Percentiles rank a stretch among this genome's conserved stretches.
phyloP scores from a whole-genome alignment of 1,284 basidiomycete species.

The Heterobasidion parviporum region DNA sequence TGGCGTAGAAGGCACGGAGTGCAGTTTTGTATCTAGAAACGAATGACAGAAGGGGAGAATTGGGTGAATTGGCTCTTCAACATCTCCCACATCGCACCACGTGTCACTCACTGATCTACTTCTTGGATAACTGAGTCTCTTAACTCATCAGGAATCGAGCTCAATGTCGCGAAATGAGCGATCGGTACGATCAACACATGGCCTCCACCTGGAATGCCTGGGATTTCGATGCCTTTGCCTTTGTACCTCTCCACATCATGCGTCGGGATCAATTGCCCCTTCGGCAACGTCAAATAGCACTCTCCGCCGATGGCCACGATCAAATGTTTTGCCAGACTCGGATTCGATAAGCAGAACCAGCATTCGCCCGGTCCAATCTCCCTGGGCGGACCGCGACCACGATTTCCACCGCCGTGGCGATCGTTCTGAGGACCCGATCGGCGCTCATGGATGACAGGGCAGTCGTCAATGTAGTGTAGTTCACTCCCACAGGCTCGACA shows the following conservation, averaged over 20 bases:
- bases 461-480: slow-evolving; percentile 80
- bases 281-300: slow-evolving; percentile 88
- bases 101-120: slow-evolving; percentile 53
- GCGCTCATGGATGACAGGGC: slow-evolving; percentile 54
- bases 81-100: background rate
- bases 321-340: slow-evolving; percentile 85
- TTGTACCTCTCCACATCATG: slow-evolving; percentile 38
- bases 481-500: slow-evolving; percentile 85
- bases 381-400: slow-evolving; percentile 55
- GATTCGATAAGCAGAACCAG: slow-evolving; percentile 96
- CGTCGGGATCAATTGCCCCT: slow-evolving; percentile 87
- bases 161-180: slow-evolving; percentile 54
- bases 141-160: slow-evolving; percentile 65
- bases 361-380: slow-evolving; percentile 83
- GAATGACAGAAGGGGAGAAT: background rate
- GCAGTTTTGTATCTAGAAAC: slow-evolving; percentile 70
- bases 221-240: slow-evolving; percentile 19
- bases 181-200: slow-evolving; percentile 90
- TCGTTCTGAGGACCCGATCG: slow-evolving; percentile 24
- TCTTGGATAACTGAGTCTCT: slow-evolving; percentile 72
- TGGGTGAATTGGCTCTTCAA: background rate
- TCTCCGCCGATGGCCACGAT: slow-evolving; percentile 90
- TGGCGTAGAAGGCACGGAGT: slow-evolving; percentile 64
- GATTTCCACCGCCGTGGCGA: slow-evolving; percentile 27
- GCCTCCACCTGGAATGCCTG: slow-evolving; percentile 81